phyloP scores from a whole-genome alignment of 176 grass and related monocot species.

The Miscanthus lutarioriparius region DNA sequence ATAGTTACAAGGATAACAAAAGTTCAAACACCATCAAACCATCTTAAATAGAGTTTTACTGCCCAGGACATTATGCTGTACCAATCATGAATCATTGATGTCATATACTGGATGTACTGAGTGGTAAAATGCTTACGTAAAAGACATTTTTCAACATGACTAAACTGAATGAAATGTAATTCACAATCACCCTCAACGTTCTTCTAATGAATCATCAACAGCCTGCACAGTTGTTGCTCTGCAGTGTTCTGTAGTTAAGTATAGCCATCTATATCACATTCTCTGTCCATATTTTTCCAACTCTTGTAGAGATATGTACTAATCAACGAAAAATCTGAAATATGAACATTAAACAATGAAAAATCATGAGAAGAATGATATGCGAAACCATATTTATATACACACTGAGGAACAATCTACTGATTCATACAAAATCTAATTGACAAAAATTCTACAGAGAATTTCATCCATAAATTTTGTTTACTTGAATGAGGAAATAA shows the following conservation, averaged over 20 bases:
- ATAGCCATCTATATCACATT: slow-evolving; percentile 95
- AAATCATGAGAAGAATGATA: slow-evolving; percentile 23
- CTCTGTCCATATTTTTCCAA: slow-evolving; percentile 88
- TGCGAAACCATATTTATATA: background rate
- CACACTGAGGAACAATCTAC: slow-evolving; percentile 18
- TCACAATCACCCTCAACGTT: slow-evolving; percentile 8
- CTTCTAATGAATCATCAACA: slow-evolving; percentile 25
- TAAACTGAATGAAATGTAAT: slow-evolving; percentile 25
- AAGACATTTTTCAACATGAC: slow-evolving; percentile 5
- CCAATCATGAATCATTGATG: background rate
- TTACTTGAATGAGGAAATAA: slow-evolving; percentile 11
- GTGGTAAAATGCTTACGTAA: slow-evolving; percentile 5
- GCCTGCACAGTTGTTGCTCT: slow-evolving; percentile 88
- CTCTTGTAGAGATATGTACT: slow-evolving; percentile 75
- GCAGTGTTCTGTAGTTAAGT: slow-evolving; percentile 85
- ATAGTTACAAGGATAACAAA: background rate
- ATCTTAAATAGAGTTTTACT: slow-evolving; percentile 7
- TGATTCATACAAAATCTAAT: slow-evolving; percentile 9
- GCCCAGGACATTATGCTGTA: background rate
- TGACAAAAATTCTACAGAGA: slow-evolving; percentile 2
- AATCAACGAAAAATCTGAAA: slow-evolving; percentile 87
- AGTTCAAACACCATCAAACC: slow-evolving; percentile 13
- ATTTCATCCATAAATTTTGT: background rate
- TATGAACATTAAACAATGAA: slow-evolving; percentile 23
- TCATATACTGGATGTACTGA: slow-evolving; percentile 9